phyloP scores from a whole-genome alignment of 306 rosid genomes.

The Alnus glutinosa region DNA sequence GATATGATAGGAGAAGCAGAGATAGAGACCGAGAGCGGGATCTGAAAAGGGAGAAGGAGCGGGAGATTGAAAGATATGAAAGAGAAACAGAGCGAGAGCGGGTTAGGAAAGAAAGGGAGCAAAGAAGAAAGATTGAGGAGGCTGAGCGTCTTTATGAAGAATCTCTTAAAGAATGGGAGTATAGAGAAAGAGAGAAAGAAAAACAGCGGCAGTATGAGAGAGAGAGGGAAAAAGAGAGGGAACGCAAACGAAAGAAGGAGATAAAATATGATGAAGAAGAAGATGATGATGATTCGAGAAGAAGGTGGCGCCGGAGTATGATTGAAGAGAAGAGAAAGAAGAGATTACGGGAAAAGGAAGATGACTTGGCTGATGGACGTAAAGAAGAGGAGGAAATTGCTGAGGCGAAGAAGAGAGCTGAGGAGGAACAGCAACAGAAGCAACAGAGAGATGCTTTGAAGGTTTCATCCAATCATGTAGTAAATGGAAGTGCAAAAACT shows the following conservation, averaged over 20 bases:
- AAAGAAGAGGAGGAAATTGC: constrained; percentile 91
- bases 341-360: constrained; percentile 86
- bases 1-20: constrained; percentile 80
- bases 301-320: constrained; percentile 86
- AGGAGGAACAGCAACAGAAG: constrained; percentile 70
- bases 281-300: constrained; percentile 92
- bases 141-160: constrained; percentile 88
- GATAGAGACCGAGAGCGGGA: constrained; percentile 91
- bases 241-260: constrained; percentile 89
- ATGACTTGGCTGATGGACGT: constrained; percentile 72
- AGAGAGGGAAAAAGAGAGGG: constrained; percentile 93
- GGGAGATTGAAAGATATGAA: constrained; percentile 94
- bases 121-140: constrained; percentile 82
- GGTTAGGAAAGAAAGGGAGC: constrained; percentile 92
- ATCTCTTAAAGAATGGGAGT: constrained; percentile 92
- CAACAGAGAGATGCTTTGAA: constrained; percentile 60
- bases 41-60: constrained; percentile 84
- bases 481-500: constrained; percentile 42
- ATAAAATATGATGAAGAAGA: constrained; percentile 88
- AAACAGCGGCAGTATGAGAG: constrained; percentile 90
- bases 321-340: constrained; percentile 92
- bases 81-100: constrained; percentile 98
- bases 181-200: constrained; percentile 91
- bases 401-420: constrained; percentile 74
- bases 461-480: constrained; percentile 43